These are phyloP conservation scores for Dactylorhiza incarnata DNA, from an alignment of 106 monocot species.

Conservation along the genomic window DNA sequence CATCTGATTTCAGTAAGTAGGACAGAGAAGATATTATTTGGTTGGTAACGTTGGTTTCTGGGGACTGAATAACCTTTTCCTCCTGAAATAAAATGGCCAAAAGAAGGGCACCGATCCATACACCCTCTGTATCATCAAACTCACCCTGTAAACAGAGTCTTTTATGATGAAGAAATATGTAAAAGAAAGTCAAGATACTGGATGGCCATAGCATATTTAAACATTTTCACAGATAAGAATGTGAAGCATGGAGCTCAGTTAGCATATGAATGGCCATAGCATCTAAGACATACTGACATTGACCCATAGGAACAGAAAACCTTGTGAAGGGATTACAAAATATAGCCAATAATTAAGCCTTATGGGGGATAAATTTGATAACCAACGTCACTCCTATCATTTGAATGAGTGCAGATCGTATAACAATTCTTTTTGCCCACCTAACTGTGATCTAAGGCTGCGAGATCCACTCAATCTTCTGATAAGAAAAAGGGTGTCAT, in stretches of 20 bases:
- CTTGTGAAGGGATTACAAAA: neutral
- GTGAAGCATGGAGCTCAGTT: neutral
- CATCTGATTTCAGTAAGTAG: slow-evolving; percentile 55
- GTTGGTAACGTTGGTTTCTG: slow-evolving; percentile 23
- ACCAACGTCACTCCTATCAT: no score
- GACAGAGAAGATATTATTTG: slow-evolving; percentile 36
- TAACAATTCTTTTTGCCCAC: no score
- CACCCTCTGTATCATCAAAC: slow-evolving; percentile 42
- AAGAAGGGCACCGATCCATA: slow-evolving; percentile 56
- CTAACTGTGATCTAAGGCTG: no score
- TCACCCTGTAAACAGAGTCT: slow-evolving; percentile 31
- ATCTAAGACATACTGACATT: neutral
- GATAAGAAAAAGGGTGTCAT: no score
- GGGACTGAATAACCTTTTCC: slow-evolving; percentile 28
- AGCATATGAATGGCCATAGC: neutral
- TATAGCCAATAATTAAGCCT: neutral
- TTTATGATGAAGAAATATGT: neutral
- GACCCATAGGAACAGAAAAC: neutral
- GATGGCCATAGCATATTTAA: neutral
- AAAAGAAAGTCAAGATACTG: neutral
- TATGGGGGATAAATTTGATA: neutral
- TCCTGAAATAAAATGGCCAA: slow-evolving; percentile 56
- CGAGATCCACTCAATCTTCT: no score
- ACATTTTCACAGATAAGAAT: neutral
- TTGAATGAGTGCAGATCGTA: no score